These are phyloP conservation scores for Neoascochyta sp. DNA, from an alignment of 2,329 filamentous ascomycete genomes.

Conservation along the genomic window DNA sequence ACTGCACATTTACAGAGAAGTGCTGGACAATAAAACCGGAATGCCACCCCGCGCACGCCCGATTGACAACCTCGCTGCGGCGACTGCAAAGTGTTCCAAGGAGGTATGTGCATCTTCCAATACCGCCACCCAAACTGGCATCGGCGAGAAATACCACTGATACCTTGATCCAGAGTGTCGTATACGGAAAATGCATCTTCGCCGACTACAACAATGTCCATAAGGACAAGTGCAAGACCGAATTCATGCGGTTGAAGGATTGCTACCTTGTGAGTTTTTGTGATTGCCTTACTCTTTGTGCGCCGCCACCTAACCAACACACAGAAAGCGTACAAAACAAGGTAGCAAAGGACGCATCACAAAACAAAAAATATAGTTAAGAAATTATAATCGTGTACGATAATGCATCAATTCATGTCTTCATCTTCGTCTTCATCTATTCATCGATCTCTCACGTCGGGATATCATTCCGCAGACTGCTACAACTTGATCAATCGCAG, in stretches of 20 bases:
- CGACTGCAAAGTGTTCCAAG: constrained; percentile 61
- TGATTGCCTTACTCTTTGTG: too few relatives aligned
- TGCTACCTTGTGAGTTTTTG: constrained; percentile 71
- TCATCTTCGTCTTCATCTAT: constrained; percentile 6
- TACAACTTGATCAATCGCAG: constrained; percentile 71
- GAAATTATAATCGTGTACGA: too few relatives aligned
- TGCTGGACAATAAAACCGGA: constrained; percentile 2
- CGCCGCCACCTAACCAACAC: too few relatives aligned
- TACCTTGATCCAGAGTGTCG: constrained; percentile 60
- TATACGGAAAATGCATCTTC: constrained; percentile 88
- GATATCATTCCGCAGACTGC: too few relatives aligned
- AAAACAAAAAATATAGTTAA: too few relatives aligned
- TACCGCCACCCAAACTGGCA: too few relatives aligned
- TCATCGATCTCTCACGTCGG: not conserved
- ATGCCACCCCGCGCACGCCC: constrained; percentile 52
- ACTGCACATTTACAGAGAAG: constrained; percentile 2
- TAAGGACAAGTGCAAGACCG: constrained; percentile 83
- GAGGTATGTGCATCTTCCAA: constrained; percentile 50
- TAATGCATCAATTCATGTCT: constrained; percentile 11
- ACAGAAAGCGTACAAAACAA: constrained; percentile 31
- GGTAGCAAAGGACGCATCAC: constrained; percentile 8
- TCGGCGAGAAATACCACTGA: not conserved
- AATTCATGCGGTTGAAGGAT: constrained; percentile 81
- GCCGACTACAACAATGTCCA: constrained; percentile 85
- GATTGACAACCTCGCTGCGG: constrained; percentile 65